Base-by-base conservation (phyloP, 768 basidiomycete species). In the Plicaturopsis crispa region DNA sequence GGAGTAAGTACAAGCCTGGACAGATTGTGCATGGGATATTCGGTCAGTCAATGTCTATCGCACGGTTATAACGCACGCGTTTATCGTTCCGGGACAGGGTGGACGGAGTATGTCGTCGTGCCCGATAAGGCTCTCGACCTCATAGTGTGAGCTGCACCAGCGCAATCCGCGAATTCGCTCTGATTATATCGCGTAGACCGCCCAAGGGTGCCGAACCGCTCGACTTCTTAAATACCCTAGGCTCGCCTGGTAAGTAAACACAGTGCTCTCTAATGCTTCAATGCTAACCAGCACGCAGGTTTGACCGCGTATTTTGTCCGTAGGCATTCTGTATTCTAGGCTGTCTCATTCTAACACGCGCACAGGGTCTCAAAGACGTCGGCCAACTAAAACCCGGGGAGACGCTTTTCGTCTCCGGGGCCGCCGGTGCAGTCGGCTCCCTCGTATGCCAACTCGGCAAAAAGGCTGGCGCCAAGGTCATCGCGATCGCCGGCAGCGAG, bases 251-350 rank as follows among this genome's bases (percentile, higher is more conserved):
- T 85, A 47, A 20, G 73, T 50, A 13, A n/a, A 8, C 8, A 20
- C 28, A n/a, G n/a, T 12, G n/a, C 10, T 33, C 6, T 14, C 14
- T 16, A 33, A 10, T 6, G 16, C 6, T 28, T 28, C n/a, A 10
- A 36, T 31, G 38, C 24, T 38, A 22, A 18, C 23, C n/a, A 4
- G 20, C 28, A 2, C 23, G 13, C 50, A 84, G 87, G 87, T 6
- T 50, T 91, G 54, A 94, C 92, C 4, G 92, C 92, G 4, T 96
- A 92, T 58, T 88, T 92, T 45, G 90, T 90, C 51, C 39, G 77
- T 21, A 20, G 11, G 21, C 16, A 11, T 37, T 24, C 11, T 20
- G 22, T 31, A 12, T 37, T 30, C 35, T 32, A 36, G 35, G 34
- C 33, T 18, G 7, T 20, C 39, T 23, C 31, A 3, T 14, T 24